Evolutionary conservation across 345 rosid genomes (phyloP).

Genomic region (Salix exigua): DNA sequence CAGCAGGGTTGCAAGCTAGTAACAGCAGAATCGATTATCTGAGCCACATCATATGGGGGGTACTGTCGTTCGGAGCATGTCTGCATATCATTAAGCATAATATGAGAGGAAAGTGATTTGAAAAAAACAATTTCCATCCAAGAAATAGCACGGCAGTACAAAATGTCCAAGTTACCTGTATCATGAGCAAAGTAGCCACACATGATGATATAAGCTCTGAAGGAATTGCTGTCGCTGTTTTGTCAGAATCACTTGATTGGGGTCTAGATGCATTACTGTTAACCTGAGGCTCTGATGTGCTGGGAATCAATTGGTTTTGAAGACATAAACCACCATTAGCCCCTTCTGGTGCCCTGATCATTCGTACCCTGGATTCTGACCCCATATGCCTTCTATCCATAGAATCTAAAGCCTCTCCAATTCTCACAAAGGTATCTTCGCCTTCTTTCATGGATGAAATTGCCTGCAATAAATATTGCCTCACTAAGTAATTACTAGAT

Average conservation of each 20-base stretch:
- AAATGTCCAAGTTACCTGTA: conserved; percentile 54
- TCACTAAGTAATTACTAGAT: neutral
- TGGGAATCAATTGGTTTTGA: conserved; percentile 33
- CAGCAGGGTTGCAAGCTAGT: conserved; percentile 78
- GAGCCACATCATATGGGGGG: conserved; percentile 92
- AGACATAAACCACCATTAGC: conserved; percentile 34
- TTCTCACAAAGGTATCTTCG: conserved; percentile 57
- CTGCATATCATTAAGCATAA: conserved; percentile 39
- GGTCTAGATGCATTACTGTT: conserved; percentile 17
- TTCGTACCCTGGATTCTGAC: conserved; percentile 33
- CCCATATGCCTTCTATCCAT: conserved; percentile 42
- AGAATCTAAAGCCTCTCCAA: conserved; percentile 63
- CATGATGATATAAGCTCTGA: conserved; percentile 78
- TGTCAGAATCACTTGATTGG: conserved; percentile 38
- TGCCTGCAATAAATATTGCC: conserved; percentile 50
- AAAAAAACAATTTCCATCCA: neutral
- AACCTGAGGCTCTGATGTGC: conserved; percentile 32
- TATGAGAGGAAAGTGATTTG: neutral
- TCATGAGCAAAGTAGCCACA: conserved; percentile 78
- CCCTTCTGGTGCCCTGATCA: conserved; percentile 39
- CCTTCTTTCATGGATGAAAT: conserved; percentile 67
- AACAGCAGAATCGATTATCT: conserved; percentile 75
- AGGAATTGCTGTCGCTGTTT: conserved; percentile 51
- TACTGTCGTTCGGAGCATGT: conserved; percentile 79
- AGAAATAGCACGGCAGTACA: neutral